Evolutionary conservation across 2,329 filamentous ascomycete genomes (phyloP).

Genomic region (Bipolaris victoriae): DNA sequence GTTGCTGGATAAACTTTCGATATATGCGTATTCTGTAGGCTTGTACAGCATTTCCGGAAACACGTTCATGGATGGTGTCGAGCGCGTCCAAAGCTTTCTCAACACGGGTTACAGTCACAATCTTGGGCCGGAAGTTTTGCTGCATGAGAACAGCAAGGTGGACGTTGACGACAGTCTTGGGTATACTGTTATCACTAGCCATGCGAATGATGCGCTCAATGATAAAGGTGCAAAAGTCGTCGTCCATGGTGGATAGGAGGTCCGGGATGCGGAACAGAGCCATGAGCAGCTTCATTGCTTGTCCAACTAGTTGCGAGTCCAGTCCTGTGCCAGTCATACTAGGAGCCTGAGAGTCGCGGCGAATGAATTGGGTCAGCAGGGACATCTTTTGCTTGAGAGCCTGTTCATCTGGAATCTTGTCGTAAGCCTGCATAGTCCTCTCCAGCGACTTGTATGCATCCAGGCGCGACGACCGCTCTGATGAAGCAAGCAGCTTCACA

Average conservation of each 20-base stretch:
- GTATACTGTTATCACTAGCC: conserved; percentile 69
- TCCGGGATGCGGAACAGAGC: conserved; percentile 77
- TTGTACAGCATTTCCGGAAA: conserved; percentile 81
- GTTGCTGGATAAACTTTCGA: conserved; percentile 74
- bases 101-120: conserved; percentile 75
- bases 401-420: conserved; percentile 68
- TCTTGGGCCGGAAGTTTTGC: conserved; percentile 76
- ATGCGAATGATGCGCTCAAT: conserved; percentile 79
- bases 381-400: conserved; percentile 71
- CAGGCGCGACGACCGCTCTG: conserved; percentile 72
- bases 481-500: conserved; percentile 77
- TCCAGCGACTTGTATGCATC: conserved; percentile 88
- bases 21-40: conserved; percentile 81
- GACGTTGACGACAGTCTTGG: conserved; percentile 80
- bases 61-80: conserved; percentile 72
- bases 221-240: conserved; percentile 80
- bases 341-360: conserved; percentile 75
- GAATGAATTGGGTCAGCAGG: conserved; percentile 79
- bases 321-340: conserved; percentile 59
- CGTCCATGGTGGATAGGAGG: conserved; percentile 72
- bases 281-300: conserved; percentile 77
- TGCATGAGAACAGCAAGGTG: conserved; percentile 80
- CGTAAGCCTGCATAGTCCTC: conserved; percentile 77
- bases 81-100: conserved; percentile 73
- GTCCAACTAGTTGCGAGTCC: conserved; percentile 74